A percentile compares a stretch with the other conserved stretches of the same genome.
phyloP scores from a whole-genome alignment of 2,329 filamentous ascomycete species.

The Talaromyces sp. region DNA sequence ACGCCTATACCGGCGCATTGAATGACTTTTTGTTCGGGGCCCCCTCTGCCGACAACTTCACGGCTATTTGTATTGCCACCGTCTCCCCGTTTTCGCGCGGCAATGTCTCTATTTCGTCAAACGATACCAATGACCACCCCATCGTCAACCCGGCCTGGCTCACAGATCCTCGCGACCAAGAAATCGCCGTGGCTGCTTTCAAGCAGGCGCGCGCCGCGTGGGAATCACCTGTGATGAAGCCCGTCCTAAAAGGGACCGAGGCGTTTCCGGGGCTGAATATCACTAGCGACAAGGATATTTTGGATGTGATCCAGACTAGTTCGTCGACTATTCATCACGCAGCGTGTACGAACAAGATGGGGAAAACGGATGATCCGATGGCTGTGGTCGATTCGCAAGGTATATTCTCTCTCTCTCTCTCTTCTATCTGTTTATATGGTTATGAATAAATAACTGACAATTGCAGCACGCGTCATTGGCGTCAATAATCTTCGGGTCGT shows the following conservation, averaged over 20 bases:
- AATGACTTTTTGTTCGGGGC: conserved; percentile 18
- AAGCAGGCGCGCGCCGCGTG: conserved; percentile 39
- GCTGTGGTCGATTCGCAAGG: conserved; percentile 28
- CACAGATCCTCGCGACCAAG: neutral
- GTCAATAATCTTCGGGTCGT: too few species aligned
- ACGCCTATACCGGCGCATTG: conserved; percentile 22
- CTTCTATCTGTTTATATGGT: conserved; percentile 12
- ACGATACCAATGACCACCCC: conserved; percentile 31
- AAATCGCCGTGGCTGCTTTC: conserved; percentile 20
- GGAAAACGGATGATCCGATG: conserved; percentile 19
- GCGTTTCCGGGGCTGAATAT: conserved; percentile 33
- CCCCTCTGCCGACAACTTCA: conserved; percentile 17
- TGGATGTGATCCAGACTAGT: conserved; percentile 24
- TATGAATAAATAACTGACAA: conserved; percentile 15
- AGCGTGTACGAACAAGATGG: conserved; percentile 33
- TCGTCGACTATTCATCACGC: conserved; percentile 31
- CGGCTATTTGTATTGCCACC: conserved; percentile 24
- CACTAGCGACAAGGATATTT: conserved; percentile 39
- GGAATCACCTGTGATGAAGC: conserved; percentile 20
- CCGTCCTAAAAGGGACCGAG: conserved; percentile 31
- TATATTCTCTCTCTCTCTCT: conserved; percentile 13
- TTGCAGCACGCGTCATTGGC: conserved; percentile 22
- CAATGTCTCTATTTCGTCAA: conserved; percentile 35
- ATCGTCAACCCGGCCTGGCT: conserved; percentile 12
- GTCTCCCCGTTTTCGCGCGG: conserved; percentile 40